Base-by-base conservation (phyloP, 2,329 filamentous ascomycete genomes). In the Graphiopsis chlorocephala region DNA sequence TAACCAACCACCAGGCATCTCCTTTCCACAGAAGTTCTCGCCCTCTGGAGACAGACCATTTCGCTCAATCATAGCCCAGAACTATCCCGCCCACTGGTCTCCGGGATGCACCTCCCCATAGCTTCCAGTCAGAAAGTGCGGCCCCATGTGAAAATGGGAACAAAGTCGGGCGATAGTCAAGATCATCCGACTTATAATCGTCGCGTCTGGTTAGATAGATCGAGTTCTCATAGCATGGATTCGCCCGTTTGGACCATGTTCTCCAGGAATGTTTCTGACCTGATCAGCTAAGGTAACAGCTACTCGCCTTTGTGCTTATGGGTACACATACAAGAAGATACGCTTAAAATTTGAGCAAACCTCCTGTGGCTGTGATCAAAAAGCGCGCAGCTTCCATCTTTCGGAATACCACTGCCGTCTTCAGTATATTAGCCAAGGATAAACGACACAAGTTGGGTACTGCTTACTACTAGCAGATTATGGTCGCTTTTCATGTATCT, bases 1-100 rank as follows among this genome's bases (percentile, higher is more conserved):
- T 14, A 55, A 10, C 61, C 61, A 64, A 20, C 33, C 7, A 23
- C 61, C 52, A 20, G 61, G 61, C 25, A 64, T 58, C 14, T n/a
- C 12, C 50, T 29, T 26, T 8, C 10, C 26, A 29, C 17, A 17
- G 31, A 28, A 28, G 5, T 15, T 7, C 17, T 42, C 17, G 15
- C 17, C 17, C 35, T 42, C 7, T 7, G 35, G 17, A n/a, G 15
- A 17, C 3, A 42, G n/a, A 3, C 50, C 26, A 29, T 20, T 11
- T n/a, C 31, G 50, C 50, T 55, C 61, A 6, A 64, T 17, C 52
- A 47, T 42, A 11, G 14, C 23, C 52, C 52, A 64, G 52, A 64
- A 64, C 17, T 25, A 8, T 25, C 61, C 61, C 6, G 48, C 20
- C 12, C 42, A 63, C 20, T 28, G 20, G 28, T 63, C 61, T 17